Evolutionary conservation across 2,329 filamentous ascomycete genomes (phyloP).

Genomic region (Fusarium guadeloupense): DNA sequence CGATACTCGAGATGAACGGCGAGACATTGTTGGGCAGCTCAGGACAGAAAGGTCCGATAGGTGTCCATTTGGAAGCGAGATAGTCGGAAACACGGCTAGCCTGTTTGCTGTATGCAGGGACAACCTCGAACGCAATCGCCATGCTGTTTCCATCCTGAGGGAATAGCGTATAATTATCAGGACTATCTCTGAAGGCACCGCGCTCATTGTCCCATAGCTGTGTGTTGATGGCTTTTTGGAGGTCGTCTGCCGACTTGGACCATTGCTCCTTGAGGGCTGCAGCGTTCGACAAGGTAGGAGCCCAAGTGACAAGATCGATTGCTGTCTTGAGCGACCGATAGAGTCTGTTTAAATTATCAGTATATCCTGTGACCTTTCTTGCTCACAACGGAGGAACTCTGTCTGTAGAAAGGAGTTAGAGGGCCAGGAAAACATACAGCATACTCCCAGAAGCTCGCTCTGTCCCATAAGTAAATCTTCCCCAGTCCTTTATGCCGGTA

Average conservation of each 20-base stretch:
- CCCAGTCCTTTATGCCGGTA: constrained; percentile 21
- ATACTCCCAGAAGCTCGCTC: constrained; percentile 1
- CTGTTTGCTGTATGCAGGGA: neutral
- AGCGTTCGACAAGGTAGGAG: neutral
- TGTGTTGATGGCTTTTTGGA: neutral
- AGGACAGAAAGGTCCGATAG: neutral
- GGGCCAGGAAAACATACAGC: neutral
- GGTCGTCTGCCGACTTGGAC: neutral
- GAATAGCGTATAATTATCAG: neutral
- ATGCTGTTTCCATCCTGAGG: neutral
- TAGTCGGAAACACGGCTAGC: neutral
- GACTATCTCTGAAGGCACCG: neutral
- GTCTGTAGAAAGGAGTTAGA: neutral
- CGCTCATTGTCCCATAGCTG: neutral
- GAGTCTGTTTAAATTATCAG: neutral
- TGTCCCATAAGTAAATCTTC: neutral
- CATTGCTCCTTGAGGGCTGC: neutral
- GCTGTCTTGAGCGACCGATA: neutral
- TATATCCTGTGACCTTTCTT: neutral
- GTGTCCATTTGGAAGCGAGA: neutral
- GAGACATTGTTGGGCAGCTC: neutral
- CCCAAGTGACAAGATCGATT: neutral
- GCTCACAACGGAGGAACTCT: neutral
- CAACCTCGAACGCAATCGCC: neutral
- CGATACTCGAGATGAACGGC: neutral